Base-by-base conservation (phyloP, 305 asterid species). In the Fraxinus paxiana region DNA sequence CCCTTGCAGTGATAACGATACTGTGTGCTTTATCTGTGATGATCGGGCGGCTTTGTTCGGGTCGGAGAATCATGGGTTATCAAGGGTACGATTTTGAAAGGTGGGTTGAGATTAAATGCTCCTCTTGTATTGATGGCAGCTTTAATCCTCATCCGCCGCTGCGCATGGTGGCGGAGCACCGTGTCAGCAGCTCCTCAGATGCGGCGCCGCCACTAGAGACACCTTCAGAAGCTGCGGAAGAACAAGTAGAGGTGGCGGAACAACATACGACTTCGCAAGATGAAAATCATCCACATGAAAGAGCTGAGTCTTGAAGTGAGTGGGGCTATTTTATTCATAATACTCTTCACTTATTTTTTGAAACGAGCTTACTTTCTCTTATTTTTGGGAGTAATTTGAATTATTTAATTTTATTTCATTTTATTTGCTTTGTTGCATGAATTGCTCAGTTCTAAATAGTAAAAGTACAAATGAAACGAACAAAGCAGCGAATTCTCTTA, bases 21-120 rank as follows among this genome's bases (percentile, higher is more conserved):
- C 86, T 94, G 56, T 92, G 92, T 22, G 94, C 90, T 3, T 30
- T 92, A 0, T 95, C 98, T 5, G 92, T 92, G 13, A 85, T 91
- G 95, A 84, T 94, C 22, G 98, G 98, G 15, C 87, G 98, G 59
- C 87, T 92, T 5, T 92, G 97, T 82, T 88, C 97, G 37, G 97
- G 97, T 31, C 87, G 97, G 81, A 89, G 89, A 7, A 88, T 94
- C 15, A 83, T 88, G 88, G 98, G 98, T 13, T 87, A 61, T 3
- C 93, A 85, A 1, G 87, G 84, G 87, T 89, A 88, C 83, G 97
- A 90, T 75, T 85, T 92, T 26, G 96, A 90, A 63, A 80, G 89
- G 2, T 92, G 97, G 97, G 90, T 89, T 6, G 97, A 92, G 83
- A 82, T 86, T 15, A 92, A 91, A 86, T 92, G 96, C 82, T 89